Conservation (phyloP, 2,329 filamentous ascomycete species). For the Davidsoniella eucalypti region DNA sequence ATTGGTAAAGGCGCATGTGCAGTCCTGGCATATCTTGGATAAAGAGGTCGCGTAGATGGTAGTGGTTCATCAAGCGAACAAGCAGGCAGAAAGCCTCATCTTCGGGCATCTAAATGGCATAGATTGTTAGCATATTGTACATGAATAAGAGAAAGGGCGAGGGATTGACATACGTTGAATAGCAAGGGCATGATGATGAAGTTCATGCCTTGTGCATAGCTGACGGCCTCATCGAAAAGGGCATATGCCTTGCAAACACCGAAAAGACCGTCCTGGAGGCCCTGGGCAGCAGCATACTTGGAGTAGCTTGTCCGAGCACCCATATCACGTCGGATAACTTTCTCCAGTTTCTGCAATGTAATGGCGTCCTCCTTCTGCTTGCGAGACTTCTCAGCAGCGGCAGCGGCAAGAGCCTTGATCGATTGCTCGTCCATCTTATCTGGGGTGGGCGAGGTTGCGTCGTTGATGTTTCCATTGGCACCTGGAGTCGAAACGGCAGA, state of each 20-base stretch:
- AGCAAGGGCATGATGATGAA: slow-evolving; percentile 93
- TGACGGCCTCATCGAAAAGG: slow-evolving; percentile 82
- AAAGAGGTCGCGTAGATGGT: slow-evolving; percentile 82
- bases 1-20: slow-evolving; percentile 85
- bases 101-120: slow-evolving; percentile 59
- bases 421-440: slow-evolving; percentile 48
- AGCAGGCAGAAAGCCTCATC: slow-evolving; percentile 91
- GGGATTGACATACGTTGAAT: slow-evolving; percentile 54
- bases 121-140: slow-evolving; percentile 7
- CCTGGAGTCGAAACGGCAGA: slow-evolving; percentile 67
- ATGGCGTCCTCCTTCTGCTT: slow-evolving; percentile 63
- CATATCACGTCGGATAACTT: slow-evolving; percentile 76
- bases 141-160: background rate
- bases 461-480: slow-evolving; percentile 33
- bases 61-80: slow-evolving; percentile 91
- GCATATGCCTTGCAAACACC: slow-evolving; percentile 96
- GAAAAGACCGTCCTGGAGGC: slow-evolving; percentile 84
- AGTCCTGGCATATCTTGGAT: slow-evolving; percentile 92
- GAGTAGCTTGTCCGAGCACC: slow-evolving; percentile 91
- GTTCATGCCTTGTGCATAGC: slow-evolving; percentile 98
- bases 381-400: slow-evolving; percentile 54
- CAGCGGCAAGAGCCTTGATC: slow-evolving; percentile 46
- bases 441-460: slow-evolving; percentile 20
- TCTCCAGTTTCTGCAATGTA: slow-evolving; percentile 69
- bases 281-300: slow-evolving; percentile 81